These are phyloP conservation scores for Pyrenula massariospora DNA, from an alignment of 495 filamentous ascomycete species.

Conservation along the genomic window DNA sequence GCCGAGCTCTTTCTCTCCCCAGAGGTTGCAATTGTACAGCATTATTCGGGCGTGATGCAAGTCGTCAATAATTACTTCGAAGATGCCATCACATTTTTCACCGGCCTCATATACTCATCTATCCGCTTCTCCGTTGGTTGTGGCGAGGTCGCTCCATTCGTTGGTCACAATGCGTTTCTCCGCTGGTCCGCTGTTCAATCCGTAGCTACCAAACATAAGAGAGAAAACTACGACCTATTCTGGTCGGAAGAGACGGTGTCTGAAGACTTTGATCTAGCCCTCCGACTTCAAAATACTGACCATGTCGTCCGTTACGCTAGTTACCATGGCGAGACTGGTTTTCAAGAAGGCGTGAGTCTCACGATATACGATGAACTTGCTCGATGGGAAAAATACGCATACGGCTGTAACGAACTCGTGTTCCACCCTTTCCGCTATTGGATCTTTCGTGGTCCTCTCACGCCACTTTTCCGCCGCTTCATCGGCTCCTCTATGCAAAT, in stretches of 20 bases:
- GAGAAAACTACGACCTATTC: constrained; percentile 46
- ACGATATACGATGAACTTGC: constrained; percentile 33
- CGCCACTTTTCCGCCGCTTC: constrained; percentile 60
- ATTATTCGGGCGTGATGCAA: constrained; percentile 34
- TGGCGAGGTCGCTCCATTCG: constrained; percentile 38
- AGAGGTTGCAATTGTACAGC: constrained; percentile 33
- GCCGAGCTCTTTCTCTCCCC: constrained; percentile 34
- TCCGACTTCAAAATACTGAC: constrained; percentile 24
- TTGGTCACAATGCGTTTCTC: constrained; percentile 70
- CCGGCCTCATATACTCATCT: constrained; percentile 27
- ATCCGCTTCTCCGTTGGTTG: constrained; percentile 25
- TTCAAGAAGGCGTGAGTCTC: constrained; percentile 34
- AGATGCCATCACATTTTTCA: constrained; percentile 33
- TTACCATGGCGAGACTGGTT: constrained; percentile 26
- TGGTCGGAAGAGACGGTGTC: constrained; percentile 31
- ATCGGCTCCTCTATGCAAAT: constrained; percentile 62
- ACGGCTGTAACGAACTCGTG: constrained; percentile 26
- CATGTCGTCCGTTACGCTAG: constrained; percentile 28
- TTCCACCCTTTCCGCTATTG: constrained; percentile 54
- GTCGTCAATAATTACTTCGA: constrained; percentile 31
- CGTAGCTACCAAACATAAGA: constrained; percentile 51
- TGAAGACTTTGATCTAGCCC: constrained; percentile 31
- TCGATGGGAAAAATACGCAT: constrained; percentile 31
- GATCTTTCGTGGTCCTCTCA: constrained; percentile 54
- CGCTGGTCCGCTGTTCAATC: constrained; percentile 69